These are phyloP conservation scores for Dothideomycetidae sp. DNA, from an alignment of 2,329 filamentous ascomycete species.

Conservation along the genomic window DNA sequence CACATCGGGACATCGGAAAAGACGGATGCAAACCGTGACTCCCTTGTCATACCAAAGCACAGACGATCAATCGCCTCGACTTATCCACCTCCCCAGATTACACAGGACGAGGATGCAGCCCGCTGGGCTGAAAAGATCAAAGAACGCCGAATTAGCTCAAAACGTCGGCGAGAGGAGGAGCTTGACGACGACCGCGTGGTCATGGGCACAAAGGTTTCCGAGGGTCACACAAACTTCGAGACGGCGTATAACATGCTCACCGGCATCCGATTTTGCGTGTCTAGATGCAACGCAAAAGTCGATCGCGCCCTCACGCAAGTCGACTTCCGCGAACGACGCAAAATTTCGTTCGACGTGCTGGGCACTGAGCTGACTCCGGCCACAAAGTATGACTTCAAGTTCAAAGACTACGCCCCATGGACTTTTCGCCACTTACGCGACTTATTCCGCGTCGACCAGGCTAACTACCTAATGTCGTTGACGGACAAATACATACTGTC, in stretches of 20 bases:
- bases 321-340: slow-evolving; percentile 88
- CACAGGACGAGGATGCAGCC: slow-evolving; percentile 77
- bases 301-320: slow-evolving; percentile 78
- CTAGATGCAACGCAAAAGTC: slow-evolving; percentile 89
- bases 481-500: slow-evolving; percentile 98
- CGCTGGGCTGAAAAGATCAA: slow-evolving; percentile 88
- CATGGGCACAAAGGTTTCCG: slow-evolving; percentile 93
- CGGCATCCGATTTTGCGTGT: slow-evolving; percentile 92
- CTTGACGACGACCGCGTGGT: slow-evolving; percentile 74
- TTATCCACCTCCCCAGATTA: slow-evolving; percentile 40
- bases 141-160: slow-evolving; percentile 79
- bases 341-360: slow-evolving; percentile 97
- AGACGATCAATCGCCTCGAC: slow-evolving; percentile 1
- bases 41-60: slow-evolving; percentile 1
- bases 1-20: neutral
- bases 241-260: slow-evolving; percentile 99
- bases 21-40: neutral
- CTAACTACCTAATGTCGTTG: slow-evolving; percentile 94
- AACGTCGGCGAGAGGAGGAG: slow-evolving; percentile 61
- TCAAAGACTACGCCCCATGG: slow-evolving; percentile 99
- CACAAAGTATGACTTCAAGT: slow-evolving; percentile 99
- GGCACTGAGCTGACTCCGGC: slow-evolving; percentile 95
- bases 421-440: slow-evolving; percentile 86
- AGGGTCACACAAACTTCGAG: slow-evolving; percentile 92
- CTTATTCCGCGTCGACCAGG: slow-evolving; percentile 83